Evolutionary conservation across 768 basidiomycete genomes (phyloP).

Genomic region (Rhizopogon salebrosus): DNA sequence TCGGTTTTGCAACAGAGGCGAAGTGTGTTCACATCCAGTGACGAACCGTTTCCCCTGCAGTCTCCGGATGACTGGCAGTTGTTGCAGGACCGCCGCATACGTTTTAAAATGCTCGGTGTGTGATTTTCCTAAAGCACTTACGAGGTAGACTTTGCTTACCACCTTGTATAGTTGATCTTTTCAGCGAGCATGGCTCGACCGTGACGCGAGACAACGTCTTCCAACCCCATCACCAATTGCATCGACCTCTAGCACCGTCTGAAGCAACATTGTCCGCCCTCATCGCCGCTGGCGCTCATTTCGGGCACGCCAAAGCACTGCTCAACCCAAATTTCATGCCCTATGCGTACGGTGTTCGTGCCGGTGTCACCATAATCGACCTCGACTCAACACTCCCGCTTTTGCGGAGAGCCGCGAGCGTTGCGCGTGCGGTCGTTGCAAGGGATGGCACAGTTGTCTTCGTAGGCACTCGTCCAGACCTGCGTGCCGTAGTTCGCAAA

Average conservation of each 20-base stretch:
- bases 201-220: constrained; percentile 63
- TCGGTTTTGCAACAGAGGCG: neutral
- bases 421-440: constrained; percentile 78
- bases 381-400: constrained; percentile 91
- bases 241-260: constrained; percentile 51
- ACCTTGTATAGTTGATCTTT: constrained; percentile 45
- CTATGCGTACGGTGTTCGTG: constrained; percentile 88
- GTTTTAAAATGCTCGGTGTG: constrained; percentile 52
- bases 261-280: constrained; percentile 83
- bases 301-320: constrained; percentile 80
- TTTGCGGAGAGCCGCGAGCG: constrained; percentile 82
- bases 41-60: constrained; percentile 28
- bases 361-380: constrained; percentile 90
- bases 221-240: constrained; percentile 67
- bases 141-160: constrained; percentile 7
- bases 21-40: neutral
- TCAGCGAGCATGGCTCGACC: constrained; percentile 73
- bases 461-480: constrained; percentile 81
- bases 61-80: constrained; percentile 60
- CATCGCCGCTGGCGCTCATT: constrained; percentile 88
- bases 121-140: constrained; percentile 16
- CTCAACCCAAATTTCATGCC: constrained; percentile 89
- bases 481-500: constrained; percentile 67
- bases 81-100: constrained; percentile 55
- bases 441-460: constrained; percentile 84